A percentile compares a stretch with the other conserved stretches of the same genome.
phyloP scores from a whole-genome alignment of 148 eudicot species.

The Nyssa sinensis region DNA sequence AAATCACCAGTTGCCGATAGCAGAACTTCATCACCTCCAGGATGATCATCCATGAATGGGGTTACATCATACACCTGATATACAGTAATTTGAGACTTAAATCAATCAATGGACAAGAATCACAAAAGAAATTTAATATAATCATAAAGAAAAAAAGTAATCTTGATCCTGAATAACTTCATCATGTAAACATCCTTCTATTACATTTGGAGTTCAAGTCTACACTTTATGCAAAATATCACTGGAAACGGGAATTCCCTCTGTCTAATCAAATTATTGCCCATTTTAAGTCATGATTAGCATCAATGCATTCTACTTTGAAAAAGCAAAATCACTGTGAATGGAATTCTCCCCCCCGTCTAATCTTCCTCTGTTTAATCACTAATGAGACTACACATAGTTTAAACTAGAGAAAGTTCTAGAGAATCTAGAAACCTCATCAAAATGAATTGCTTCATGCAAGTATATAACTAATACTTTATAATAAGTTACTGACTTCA shows the following conservation, averaged over 20 bases:
- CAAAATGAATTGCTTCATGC: not conserved
- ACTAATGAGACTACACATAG: not conserved
- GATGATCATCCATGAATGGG: slow-evolving; percentile 94
- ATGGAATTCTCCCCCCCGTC: no score
- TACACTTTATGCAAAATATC: no score
- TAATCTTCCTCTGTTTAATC: not conserved
- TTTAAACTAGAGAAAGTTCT: not conserved
- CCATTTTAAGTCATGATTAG: not conserved
- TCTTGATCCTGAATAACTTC: not conserved
- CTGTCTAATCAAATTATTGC: no score
- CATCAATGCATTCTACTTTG: not conserved
- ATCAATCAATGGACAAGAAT: no score
- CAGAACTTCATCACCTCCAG: slow-evolving; percentile 94
- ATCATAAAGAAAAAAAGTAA: not conserved
- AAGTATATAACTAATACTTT: no score
- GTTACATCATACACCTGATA: slow-evolving; percentile 92
- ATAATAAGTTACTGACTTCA: not conserved
- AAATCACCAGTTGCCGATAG: slow-evolving; percentile 82
- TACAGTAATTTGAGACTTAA: not conserved
- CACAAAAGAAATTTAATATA: no score
- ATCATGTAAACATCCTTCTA: not conserved
- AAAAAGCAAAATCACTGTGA: not conserved
- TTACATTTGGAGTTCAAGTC: not conserved
- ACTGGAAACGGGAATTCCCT: no score
- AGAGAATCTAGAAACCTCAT: not conserved